Conservation (phyloP, 129 eudicot species). For the Lactuca saligna region DNA sequence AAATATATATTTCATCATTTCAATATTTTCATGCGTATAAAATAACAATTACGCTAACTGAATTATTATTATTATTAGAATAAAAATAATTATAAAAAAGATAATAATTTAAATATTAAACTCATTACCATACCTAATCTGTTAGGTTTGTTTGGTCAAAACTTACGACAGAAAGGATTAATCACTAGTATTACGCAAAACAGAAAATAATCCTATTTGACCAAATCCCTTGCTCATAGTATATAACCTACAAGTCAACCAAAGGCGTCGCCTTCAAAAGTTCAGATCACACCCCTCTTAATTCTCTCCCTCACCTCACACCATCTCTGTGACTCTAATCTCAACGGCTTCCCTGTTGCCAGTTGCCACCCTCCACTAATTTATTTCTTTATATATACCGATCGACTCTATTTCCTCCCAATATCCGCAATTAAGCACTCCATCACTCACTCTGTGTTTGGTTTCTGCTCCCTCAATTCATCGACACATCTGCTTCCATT, state of each 20-base stretch:
- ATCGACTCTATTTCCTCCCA: background rate
- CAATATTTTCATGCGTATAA: too few relatives aligned
- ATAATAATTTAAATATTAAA: too few relatives aligned
- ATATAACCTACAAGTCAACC: slow-evolving; percentile 22
- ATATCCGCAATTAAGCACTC: background rate
- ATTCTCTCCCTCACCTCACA: slow-evolving; percentile 23
- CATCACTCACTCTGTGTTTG: slow-evolving; percentile 7
- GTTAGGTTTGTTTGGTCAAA: background rate
- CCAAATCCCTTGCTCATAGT: slow-evolving; percentile 11
- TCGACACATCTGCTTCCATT: background rate
- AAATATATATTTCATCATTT: background rate
- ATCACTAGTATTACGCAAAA: background rate
- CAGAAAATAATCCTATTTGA: background rate
- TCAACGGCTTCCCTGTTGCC: slow-evolving; percentile 29
- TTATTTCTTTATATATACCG: slow-evolving; percentile 25
- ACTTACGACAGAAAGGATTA: too few relatives aligned
- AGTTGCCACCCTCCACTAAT: slow-evolving; percentile 21
- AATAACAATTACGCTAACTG: background rate
- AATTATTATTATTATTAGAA: too few relatives aligned
- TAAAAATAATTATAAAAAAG: background rate
- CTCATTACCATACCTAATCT: background rate
- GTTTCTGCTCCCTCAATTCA: slow-evolving; percentile 2
- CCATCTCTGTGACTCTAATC: slow-evolving; percentile 34
- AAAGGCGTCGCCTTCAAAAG: slow-evolving; percentile 15
- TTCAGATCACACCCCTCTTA: slow-evolving; percentile 14